Conservation (phyloP, 1,139 yeast genomes). For the Diutina pseudorugosa region DNA sequence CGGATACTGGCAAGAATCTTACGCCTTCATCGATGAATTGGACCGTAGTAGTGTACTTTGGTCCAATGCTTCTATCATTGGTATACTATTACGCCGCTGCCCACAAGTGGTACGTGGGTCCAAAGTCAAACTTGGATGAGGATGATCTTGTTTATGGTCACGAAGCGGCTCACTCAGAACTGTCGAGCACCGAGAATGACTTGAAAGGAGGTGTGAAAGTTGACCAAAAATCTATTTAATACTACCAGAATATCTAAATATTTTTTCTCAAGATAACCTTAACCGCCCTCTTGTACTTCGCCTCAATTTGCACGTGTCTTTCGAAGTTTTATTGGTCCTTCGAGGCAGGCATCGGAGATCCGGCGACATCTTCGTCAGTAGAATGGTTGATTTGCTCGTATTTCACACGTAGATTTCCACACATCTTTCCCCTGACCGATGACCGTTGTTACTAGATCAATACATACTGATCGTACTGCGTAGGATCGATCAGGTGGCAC, state of each 20-base stretch:
- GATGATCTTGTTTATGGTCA: neutral
- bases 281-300: neutral
- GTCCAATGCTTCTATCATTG: slow-evolving; percentile 42
- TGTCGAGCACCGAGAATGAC: neutral
- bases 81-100: slow-evolving; percentile 48
- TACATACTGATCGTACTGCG: no score
- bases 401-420: no score
- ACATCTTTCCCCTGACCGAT: no score
- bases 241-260: neutral
- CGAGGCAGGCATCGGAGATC: no score
- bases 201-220: neutral
- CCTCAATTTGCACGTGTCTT: neutral
- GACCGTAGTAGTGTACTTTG: slow-evolving; percentile 59
- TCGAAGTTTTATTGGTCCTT: no score
- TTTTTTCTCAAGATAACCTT: neutral
- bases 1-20: slow-evolving; percentile 34
- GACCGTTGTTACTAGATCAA: no score
- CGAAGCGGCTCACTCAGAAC: neutral
- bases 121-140: slow-evolving; percentile 41
- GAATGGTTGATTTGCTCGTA: no score
- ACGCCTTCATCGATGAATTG: slow-evolving; percentile 49
- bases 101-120: slow-evolving; percentile 57
- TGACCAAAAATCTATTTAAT: neutral
- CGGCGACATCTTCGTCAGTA: no score
- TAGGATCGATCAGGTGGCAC: no score